Base-by-base conservation (phyloP, 83 land plant genomes). In the Picea abies region DNA sequence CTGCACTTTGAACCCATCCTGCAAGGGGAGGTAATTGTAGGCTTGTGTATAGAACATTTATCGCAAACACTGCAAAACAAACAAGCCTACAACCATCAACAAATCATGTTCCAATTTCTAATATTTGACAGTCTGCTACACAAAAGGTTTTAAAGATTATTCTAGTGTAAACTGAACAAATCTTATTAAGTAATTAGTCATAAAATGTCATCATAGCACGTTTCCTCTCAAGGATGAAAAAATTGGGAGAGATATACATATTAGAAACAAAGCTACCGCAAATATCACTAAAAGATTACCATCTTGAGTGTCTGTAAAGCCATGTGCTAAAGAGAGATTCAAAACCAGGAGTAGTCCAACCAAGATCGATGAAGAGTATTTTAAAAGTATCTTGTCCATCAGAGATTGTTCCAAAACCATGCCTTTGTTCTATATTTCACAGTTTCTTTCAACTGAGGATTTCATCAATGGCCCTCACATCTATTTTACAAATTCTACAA, bases 1-100 rank as follows among this genome's bases (percentile, higher is more conserved):
- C 92, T 35, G 86, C 90, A 80, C 26, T 23, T n/a, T 86, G 70
- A 49, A 81, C n/a, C 96, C 96, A 93, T 19, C 90, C 92, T 58
- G 64, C 85, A 76, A 93, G 84, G 73, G 88, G 85, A 10, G 96
- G 96, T 10, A 80, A 90, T 22, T 84, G 83, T 35, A 91, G 73
- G 70, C 89, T 68, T 70, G 73, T 66, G 79, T 89, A 93, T 41
- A 94, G 85, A 79, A 76, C 84, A 70, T 86, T 94, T 66, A 94
- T 83, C 32, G 94, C 96, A 87, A 9, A 82, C 63, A 92, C 94
- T 90, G 85, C 25, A 82, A 79, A 68, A 64, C 20, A 49, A 3
- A 67, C 19, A 79, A 61, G 29, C 39, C 19, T 17, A 61, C 60
- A 60, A 17, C 17, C 47, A n/a, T 47, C 26, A 39, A n/a, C 29